phyloP scores from a whole-genome alignment of 768 basidiomycete genomes.

The Phallus indusiatus region DNA sequence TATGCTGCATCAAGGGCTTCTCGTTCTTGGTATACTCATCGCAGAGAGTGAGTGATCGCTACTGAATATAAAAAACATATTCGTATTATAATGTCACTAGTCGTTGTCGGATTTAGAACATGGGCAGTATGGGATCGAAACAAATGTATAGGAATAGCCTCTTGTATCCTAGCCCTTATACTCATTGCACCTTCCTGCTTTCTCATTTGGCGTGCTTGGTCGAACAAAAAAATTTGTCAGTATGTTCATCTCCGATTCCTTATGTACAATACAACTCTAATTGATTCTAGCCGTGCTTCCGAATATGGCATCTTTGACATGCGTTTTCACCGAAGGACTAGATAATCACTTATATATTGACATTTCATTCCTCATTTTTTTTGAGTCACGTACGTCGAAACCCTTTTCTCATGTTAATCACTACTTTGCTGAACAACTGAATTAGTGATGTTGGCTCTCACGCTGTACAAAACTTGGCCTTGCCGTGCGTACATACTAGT shows the following conservation, averaged over 20 bases:
- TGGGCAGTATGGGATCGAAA: slow-evolving; percentile 2
- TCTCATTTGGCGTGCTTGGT: too few species aligned
- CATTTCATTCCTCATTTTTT: background rate
- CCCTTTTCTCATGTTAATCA: too few species aligned
- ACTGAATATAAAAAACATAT: too few species aligned
- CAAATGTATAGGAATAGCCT: background rate
- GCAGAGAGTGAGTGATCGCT: background rate
- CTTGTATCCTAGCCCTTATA: too few species aligned
- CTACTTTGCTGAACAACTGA: background rate
- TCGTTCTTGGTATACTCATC: background rate
- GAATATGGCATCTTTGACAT: too few species aligned
- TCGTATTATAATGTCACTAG: background rate
- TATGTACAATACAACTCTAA: too few species aligned
- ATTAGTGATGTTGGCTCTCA: background rate
- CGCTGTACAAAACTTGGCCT: background rate
- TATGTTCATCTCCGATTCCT: too few species aligned
- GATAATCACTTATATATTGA: background rate
- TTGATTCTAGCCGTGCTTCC: too few species aligned
- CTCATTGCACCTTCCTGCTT: too few species aligned
- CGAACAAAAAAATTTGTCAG: too few species aligned
- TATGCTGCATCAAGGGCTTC: background rate
- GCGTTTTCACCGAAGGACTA: too few species aligned
- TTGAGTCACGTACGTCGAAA: background rate
- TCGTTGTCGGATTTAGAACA: background rate
- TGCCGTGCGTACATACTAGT: background rate